These are phyloP conservation scores for Cryptosporidium ubiquitum DNA, from an alignment of 169 alveolate species.

Conservation along the genomic window DNA sequence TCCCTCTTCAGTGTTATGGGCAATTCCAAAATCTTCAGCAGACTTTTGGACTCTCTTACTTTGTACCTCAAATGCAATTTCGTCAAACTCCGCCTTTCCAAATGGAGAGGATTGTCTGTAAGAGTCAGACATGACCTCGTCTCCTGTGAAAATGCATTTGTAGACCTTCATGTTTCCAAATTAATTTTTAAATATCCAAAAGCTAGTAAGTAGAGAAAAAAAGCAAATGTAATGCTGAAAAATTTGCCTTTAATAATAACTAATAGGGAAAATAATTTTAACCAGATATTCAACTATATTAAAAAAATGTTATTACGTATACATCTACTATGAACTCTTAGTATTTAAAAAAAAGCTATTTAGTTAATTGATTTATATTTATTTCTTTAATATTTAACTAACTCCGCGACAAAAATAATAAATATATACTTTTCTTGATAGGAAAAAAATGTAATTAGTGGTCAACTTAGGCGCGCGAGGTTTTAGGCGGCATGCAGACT, in stretches of 20 bases:
- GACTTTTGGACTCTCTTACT: slow-evolving; percentile 87
- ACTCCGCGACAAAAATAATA: not conserved
- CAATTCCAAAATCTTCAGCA: slow-evolving; percentile 90
- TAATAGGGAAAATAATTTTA: not conserved
- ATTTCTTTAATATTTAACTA: not conserved
- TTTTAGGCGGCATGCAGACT: not conserved
- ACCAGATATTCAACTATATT: not conserved
- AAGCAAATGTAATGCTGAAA: not conserved
- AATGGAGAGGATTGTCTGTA: slow-evolving; percentile 87
- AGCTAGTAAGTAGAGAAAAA: not conserved
- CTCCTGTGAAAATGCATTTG: slow-evolving; percentile 89
- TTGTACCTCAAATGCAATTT: slow-evolving; percentile 90
- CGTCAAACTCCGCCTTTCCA: slow-evolving; percentile 83
- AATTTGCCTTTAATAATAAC: not conserved
- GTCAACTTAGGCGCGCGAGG: not conserved
- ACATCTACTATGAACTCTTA: not conserved
- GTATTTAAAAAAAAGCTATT: not conserved
- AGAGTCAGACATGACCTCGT: slow-evolving; percentile 92
- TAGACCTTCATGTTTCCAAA: slow-evolving; percentile 80
- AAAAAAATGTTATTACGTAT: not conserved
- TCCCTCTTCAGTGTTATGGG: slow-evolving; percentile 91
- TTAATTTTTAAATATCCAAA: slow-evolving; percentile 1
- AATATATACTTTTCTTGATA: not conserved
- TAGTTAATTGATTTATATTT: not conserved
- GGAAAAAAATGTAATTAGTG: not conserved